phyloP scores from a whole-genome alignment of 2,329 filamentous ascomycete species.

The Shiraia sp. region DNA sequence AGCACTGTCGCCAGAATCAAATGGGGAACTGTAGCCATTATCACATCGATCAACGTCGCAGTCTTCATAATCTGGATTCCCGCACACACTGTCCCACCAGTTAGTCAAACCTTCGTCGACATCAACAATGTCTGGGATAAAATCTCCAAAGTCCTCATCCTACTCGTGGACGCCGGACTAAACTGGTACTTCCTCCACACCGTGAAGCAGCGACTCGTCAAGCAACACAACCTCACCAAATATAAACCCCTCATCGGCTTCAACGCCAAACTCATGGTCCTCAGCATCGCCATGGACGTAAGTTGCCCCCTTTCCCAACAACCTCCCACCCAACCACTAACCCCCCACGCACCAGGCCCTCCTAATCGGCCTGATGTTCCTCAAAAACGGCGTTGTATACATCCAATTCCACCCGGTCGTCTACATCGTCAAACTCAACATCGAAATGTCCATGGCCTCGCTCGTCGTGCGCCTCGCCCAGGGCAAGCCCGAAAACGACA shows the following conservation, averaged over 20 bases:
- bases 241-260: slow-evolving; percentile 47
- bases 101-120: slow-evolving; percentile 45
- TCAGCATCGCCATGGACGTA: slow-evolving; percentile 50
- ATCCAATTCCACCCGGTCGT: slow-evolving; percentile 49
- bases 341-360: slow-evolving; percentile 20
- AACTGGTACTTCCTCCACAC: slow-evolving; percentile 58
- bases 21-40: slow-evolving; percentile 51
- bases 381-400: slow-evolving; percentile 43
- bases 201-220: slow-evolving; percentile 45
- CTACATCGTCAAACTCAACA: slow-evolving; percentile 51
- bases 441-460: slow-evolving; percentile 51
- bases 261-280: slow-evolving; percentile 46
- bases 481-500: slow-evolving; percentile 34
- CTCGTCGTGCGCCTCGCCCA: slow-evolving; percentile 45
- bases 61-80: slow-evolving; percentile 62
- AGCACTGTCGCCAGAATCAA: slow-evolving; percentile 49
- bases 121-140: slow-evolving; percentile 60
- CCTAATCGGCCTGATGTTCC: slow-evolving; percentile 47
- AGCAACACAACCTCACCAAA: slow-evolving; percentile 46
- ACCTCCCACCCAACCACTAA: not conserved
- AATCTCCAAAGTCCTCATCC: slow-evolving; percentile 56
- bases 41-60: slow-evolving; percentile 56
- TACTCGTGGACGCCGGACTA: slow-evolving; percentile 55
- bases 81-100: slow-evolving; percentile 41
- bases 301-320: not conserved